phyloP scores from a whole-genome alignment of 1,284 basidiomycete species.

The Retiboletus flavoniger region DNA sequence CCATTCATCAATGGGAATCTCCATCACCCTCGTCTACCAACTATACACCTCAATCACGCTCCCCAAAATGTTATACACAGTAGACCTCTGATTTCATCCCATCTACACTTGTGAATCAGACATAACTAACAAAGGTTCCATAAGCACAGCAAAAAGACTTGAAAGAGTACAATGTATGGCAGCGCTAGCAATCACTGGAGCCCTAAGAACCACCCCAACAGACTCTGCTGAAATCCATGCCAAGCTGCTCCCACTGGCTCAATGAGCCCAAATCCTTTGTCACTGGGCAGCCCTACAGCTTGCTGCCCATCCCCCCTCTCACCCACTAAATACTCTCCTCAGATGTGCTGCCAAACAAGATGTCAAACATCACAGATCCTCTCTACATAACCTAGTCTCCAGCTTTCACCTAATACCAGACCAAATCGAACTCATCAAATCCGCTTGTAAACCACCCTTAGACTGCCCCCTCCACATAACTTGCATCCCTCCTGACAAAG shows the following conservation, averaged over 20 bases:
- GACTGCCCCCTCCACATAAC: no score
- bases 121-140: background rate
- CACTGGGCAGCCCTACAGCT: background rate
- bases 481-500: background rate
- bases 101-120: background rate
- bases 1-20: background rate
- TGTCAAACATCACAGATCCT: no score
- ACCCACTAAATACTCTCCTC: no score
- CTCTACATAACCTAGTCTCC: no score
- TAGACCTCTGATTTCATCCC: background rate
- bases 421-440: no score
- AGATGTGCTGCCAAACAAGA: background rate
- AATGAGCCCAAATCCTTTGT: background rate
- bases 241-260: background rate
- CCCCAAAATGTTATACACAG: background rate
- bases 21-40: background rate
- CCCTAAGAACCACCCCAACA: background rate
- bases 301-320: no score
- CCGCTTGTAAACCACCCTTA: no score
- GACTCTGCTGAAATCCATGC: background rate
- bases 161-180: conserved; percentile 29
- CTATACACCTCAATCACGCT: conserved; percentile 16
- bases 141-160: conserved; percentile 10
- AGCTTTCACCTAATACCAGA: no score
- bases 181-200: background rate